Conservation (phyloP, 148 eudicot species). For the Cornus suecica region DNA sequence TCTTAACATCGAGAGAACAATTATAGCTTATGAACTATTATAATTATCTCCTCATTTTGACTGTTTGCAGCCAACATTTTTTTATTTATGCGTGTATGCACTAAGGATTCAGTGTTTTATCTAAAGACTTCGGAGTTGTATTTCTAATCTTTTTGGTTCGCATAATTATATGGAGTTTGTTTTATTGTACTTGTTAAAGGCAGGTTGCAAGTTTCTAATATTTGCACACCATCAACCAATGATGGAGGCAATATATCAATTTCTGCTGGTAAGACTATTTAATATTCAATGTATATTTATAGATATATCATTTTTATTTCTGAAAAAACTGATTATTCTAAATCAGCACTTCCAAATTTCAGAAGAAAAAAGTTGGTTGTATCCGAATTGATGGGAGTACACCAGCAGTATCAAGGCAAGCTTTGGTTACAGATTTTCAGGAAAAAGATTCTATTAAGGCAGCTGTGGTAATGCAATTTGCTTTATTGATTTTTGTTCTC, state of each 20-base stretch:
- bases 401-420: slow-evolving; percentile 80
- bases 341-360: slow-evolving; percentile 22
- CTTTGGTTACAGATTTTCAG: slow-evolving; percentile 82
- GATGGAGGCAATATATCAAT: slow-evolving; percentile 77
- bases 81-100: no score
- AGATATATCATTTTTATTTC: neutral
- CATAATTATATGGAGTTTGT: neutral
- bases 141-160: neutral
- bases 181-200: slow-evolving; percentile 45
- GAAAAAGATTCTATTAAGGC: slow-evolving; percentile 81
- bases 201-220: slow-evolving; percentile 89
- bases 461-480: slow-evolving; percentile 67
- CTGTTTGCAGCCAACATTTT: no score
- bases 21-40: no score
- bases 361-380: slow-evolving; percentile 90
- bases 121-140: neutral
- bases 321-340: slow-evolving; percentile 8
- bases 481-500: slow-evolving; percentile 2
- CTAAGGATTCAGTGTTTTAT: neutral
- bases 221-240: slow-evolving; percentile 97
- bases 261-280: slow-evolving; percentile 50
- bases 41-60: no score
- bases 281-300: neutral
- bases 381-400: slow-evolving; percentile 92
- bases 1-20: no score